Percentiles rank a stretch among this genome's conserved stretches.
These are phyloP conservation scores for Apiospora kogelbergensis DNA, from an alignment of 2,329 filamentous ascomycete genomes.

Conservation along the genomic window DNA sequence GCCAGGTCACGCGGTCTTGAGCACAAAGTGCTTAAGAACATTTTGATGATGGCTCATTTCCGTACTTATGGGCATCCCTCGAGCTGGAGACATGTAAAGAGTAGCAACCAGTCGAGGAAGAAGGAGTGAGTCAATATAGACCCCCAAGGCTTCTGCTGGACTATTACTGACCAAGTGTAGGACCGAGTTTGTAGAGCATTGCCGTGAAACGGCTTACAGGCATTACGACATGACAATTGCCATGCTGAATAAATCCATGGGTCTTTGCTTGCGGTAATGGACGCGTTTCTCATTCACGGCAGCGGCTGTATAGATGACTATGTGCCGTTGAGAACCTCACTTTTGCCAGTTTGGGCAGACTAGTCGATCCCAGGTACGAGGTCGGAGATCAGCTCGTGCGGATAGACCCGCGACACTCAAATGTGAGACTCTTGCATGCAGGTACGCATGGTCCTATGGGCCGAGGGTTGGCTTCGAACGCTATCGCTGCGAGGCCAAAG, in stretches of 20 bases:
- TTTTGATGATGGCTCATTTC: conserved; percentile 53
- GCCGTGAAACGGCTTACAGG: conserved; percentile 39
- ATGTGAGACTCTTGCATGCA: background rate
- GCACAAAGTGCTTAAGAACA: conserved; percentile 69
- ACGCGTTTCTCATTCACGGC: background rate
- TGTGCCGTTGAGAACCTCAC: background rate
- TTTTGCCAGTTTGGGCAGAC: background rate
- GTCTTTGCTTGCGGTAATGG: conserved; percentile 57
- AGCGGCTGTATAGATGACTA: background rate
- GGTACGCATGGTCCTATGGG: background rate
- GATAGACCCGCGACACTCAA: background rate
- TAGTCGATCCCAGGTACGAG: background rate
- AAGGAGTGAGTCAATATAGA: conserved; percentile 9
- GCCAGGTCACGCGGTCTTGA: conserved; percentile 64
- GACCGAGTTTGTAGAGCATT: background rate
- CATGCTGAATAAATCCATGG: conserved; percentile 75
- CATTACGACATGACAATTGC: conserved; percentile 69
- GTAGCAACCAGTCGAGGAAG: conserved; percentile 16
- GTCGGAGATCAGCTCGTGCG: background rate
- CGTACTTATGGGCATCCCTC: conserved; percentile 28
- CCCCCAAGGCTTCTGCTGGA: no score
- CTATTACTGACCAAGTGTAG: background rate
- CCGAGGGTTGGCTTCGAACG: background rate
- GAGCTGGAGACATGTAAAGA: conserved; percentile 26
- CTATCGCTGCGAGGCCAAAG: background rate